A percentile compares a stretch with the other conserved stretches of the same genome.
Evolutionary conservation across 345 rosid genomes (phyloP).

Genomic region (Sisymbrium altissimum): DNA sequence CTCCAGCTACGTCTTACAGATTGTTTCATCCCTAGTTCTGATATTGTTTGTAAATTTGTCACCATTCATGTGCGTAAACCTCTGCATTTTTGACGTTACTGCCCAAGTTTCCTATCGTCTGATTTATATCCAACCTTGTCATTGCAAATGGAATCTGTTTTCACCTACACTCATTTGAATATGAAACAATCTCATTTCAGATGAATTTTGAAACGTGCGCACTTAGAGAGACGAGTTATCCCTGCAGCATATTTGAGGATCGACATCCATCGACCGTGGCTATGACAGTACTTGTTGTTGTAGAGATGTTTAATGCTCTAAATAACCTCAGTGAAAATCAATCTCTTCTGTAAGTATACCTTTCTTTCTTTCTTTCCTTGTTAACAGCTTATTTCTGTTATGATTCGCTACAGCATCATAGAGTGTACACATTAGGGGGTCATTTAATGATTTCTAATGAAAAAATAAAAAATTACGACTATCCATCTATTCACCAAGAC

Average conservation of each 20-base stretch:
- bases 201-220: constrained; percentile 91
- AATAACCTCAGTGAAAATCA: constrained; percentile 99
- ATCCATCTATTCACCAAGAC: not conserved
- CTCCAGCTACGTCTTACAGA: not conserved
- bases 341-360: constrained; percentile 76
- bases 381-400: not conserved
- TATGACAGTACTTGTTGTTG: constrained; percentile 99
- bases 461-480: too few species aligned
- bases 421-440: not conserved
- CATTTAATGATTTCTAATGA: not conserved
- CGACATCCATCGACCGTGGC: constrained; percentile 95
- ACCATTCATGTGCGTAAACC: not conserved
- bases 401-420: not conserved
- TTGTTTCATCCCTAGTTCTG: constrained; percentile 5
- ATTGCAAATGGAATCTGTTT: not conserved
- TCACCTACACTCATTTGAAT: not conserved
- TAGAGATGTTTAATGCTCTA: constrained; percentile 99
- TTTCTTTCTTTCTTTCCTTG: constrained; percentile 3
- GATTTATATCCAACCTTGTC: not conserved
- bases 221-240: constrained; percentile 78
- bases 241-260: constrained; percentile 91
- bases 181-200: constrained; percentile 42
- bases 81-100: not conserved
- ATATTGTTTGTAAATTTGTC: not conserved
- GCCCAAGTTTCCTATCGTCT: not conserved